Evolutionary conservation across 1,139 yeast species (phyloP).

Genomic region (Kazachstania sp.): DNA sequence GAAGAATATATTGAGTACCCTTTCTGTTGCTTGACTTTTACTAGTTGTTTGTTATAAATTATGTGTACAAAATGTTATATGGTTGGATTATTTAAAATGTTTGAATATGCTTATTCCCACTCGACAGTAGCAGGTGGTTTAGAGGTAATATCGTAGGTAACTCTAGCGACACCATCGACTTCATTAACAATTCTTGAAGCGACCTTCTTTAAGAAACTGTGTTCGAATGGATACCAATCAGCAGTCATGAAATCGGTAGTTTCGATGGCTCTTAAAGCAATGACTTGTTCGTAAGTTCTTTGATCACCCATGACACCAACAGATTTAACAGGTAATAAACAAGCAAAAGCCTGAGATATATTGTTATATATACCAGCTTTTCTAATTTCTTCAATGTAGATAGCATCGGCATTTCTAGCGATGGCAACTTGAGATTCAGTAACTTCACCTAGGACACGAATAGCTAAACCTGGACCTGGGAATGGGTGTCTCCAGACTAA

Average conservation of each 20-base stretch:
- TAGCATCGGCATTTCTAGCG: slow-evolving; percentile 94
- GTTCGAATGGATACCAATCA: slow-evolving; percentile 95
- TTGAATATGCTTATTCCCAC: slow-evolving; percentile 62
- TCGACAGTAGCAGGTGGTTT: slow-evolving; percentile 99
- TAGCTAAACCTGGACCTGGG: slow-evolving; percentile 99
- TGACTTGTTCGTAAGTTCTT: slow-evolving; percentile 97
- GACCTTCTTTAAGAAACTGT: slow-evolving; percentile 81
- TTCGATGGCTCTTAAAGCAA: slow-evolving; percentile 96
- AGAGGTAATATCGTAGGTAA: slow-evolving; percentile 95
- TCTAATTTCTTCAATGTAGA: slow-evolving; percentile 91
- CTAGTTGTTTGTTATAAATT: neutral
- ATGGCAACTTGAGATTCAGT: slow-evolving; percentile 86
- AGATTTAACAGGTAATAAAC: slow-evolving; percentile 90
- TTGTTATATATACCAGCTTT: slow-evolving; percentile 87
- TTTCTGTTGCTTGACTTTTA: too few relatives aligned
- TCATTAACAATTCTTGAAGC: slow-evolving; percentile 97
- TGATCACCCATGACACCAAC: slow-evolving; percentile 99
- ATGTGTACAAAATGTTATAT: neutral
- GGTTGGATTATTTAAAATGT: neutral
- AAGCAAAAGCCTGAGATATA: slow-evolving; percentile 97
- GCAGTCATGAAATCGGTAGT: slow-evolving; percentile 99
- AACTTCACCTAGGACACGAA: slow-evolving; percentile 94
- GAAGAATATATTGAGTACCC: too few relatives aligned
- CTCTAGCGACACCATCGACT: slow-evolving; percentile 98
- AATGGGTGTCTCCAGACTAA: slow-evolving; percentile 99